Evolutionary conservation across 140 eudicot genomes (phyloP).

Genomic region (Erigeron philadelphicus): DNA sequence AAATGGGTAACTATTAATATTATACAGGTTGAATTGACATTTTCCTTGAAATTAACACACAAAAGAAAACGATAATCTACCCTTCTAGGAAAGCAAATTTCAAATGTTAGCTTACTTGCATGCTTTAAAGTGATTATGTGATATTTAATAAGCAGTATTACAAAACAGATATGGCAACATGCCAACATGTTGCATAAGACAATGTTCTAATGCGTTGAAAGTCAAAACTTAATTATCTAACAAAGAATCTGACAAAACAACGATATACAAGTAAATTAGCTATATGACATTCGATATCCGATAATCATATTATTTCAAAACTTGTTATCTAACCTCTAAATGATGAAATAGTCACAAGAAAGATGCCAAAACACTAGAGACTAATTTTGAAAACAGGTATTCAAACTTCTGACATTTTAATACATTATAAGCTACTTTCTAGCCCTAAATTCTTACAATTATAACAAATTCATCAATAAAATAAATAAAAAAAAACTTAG

Average conservation of each 20-base stretch:
- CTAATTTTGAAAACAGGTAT: slow-evolving; percentile 1
- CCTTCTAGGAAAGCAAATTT: too few species aligned
- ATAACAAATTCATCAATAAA: not conserved
- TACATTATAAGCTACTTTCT: not conserved
- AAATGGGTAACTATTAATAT: not conserved
- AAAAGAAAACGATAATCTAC: not conserved
- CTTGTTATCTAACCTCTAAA: not conserved
- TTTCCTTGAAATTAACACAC: not conserved
- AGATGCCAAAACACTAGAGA: slow-evolving; percentile 8
- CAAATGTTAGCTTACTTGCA: not conserved
- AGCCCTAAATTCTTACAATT: not conserved
- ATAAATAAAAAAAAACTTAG: not conserved
- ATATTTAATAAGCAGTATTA: not conserved
- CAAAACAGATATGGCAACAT: not conserved
- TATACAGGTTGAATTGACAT: not conserved
- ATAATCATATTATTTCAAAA: not conserved
- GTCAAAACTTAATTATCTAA: not conserved
- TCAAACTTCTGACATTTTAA: not conserved
- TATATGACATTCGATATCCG: not conserved
- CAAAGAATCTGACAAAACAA: not conserved
- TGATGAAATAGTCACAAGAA: not conserved
- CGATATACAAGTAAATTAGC: not conserved
- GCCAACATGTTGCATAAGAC: slow-evolving; percentile 3
- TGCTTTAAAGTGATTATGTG: not conserved
- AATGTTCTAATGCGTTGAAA: not conserved